Evolutionary conservation across 2,329 filamentous ascomycete genomes (phyloP), one percentile per base, ranked within the genome.

Genomic region (Magnaporthales sp.): DNA sequence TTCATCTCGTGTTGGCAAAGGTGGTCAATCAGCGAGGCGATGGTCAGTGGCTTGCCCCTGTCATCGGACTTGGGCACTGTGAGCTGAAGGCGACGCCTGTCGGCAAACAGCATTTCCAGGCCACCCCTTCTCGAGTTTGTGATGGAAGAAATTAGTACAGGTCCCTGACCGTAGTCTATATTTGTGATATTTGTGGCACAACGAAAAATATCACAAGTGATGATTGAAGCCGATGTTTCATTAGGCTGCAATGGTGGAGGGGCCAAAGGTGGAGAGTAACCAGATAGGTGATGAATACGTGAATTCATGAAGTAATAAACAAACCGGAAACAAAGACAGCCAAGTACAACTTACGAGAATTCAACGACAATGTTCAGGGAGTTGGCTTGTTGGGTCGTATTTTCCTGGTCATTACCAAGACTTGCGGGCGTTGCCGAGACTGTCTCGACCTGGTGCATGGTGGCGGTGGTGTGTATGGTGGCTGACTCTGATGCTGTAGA

Each of bases 81-180:
- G 62, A 99, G 76, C 26, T 82, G 79, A 75, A 94, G 91, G 71
- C 88, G 90, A 67, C 89, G 86, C 78, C 92, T 83, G 75, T 97
- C 90, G 32, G 89, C 87, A 79, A 99, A 99, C 70, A 99, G 89
- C 80, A 97, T 90, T 80, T 99, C 95, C 22, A 99, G 86, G 26
- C 95, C 95, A 69, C 95, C 95, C 70, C 95, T 93, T 58, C 24
- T 26, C 46, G 22, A 24, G 69, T 67, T 68, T 66, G 70, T 71
- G 60, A 61, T 63, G 62, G 60, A 60, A 56, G 67, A 66, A 67
- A 62, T 62, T 62, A 62, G 60, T 22, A 58, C 22, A 58, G 11
- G 24, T 58, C 54, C 11, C 4, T 26, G 7, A 2, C 3, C 24
- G 22, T 58, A 46, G n/a, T 46, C 15, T 22, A 58, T 26, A 26